Evolutionary conservation across 495 filamentous ascomycete genomes (phyloP), one percentile per base, ranked within the genome.

Genomic region (Hyaloscypha bicolor): DNA sequence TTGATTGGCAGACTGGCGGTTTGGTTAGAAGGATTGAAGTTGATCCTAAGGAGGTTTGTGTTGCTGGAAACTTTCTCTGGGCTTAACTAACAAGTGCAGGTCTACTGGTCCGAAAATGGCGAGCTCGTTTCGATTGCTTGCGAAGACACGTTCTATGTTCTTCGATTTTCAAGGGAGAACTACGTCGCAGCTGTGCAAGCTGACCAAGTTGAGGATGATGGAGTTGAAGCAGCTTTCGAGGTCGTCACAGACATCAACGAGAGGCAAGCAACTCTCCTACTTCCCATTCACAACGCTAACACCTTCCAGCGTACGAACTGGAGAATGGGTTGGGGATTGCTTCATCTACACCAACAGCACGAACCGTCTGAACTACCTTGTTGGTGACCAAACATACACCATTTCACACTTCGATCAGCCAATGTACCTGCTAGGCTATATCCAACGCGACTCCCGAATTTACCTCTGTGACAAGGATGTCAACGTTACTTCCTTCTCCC

Each of bases 361-460:
- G 31, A 97, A 98, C 85, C 91, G 95, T 62, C 81, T 99, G 67
- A 99, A 98, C 83, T 97, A 98, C 78, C 87, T 99, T 25, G 95
- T 99, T 39, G 96, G 95, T 60, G 95, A 98, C 78, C 93, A 97
- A 79, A 96, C 93, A 33, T 97, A 98, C 84, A 97, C 95, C n/a
- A 91, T 99, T 73, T 93, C 93, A 48, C 94, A 98, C 79, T 97
- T 97, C 72, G 95, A 99, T 78, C 86, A 93, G 73, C 88, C 92
- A 19, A 93, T 94, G 90, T 99, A 98, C 77, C 83, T 96, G 53
- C 87, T 99, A 6, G 95, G 94, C 57, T 99, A 98, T 76, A 88
- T 99, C 57, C 92, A 94, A 67, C 90, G 95, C 31, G 96, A 99
- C 77, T 92, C 92, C 12, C 85, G 92, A 58, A 88, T 98, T 73